Evolutionary conservation across 2,329 filamentous ascomycete genomes (phyloP).

Genomic region (Aciculosporium take): DNA sequence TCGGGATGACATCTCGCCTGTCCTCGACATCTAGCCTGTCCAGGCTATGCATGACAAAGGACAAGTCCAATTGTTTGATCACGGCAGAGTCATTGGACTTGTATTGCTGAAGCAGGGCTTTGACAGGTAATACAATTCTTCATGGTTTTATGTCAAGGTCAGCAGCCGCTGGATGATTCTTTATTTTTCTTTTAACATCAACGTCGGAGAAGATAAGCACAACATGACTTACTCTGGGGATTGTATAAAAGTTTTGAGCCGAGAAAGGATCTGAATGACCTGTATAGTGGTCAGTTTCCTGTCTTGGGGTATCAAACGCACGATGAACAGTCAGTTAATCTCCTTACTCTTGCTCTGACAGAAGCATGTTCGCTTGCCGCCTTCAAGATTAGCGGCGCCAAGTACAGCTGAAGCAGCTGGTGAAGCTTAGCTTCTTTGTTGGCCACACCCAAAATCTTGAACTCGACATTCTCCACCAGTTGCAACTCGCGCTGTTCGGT

Average conservation of each 20-base stretch:
- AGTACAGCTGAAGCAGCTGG: constrained; percentile 60
- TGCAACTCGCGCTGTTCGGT: constrained; percentile 60
- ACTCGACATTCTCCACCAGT: constrained; percentile 73
- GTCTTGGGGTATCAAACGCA: not conserved
- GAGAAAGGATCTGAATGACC: constrained; percentile 36
- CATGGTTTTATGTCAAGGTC: not conserved
- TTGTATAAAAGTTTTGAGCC: constrained; percentile 41
- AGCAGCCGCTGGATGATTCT: not conserved
- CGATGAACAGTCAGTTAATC: not conserved
- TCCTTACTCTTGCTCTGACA: constrained; percentile 60
- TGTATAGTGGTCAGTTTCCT: constrained; percentile 12
- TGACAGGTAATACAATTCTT: constrained; percentile 67
- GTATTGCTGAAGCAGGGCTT: constrained; percentile 77
- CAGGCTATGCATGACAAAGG: constrained; percentile 75
- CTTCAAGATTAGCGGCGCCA: constrained; percentile 74
- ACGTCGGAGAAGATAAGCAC: constrained; percentile 7
- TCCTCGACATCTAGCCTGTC: constrained; percentile 39
- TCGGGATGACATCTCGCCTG: constrained; percentile 57
- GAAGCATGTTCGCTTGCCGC: constrained; percentile 64
- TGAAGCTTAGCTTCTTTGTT: constrained; percentile 76
- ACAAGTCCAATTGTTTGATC: constrained; percentile 75
- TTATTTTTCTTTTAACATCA: not conserved
- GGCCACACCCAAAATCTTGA: constrained; percentile 63
- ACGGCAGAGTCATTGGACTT: constrained; percentile 59
- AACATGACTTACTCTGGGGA: constrained; percentile 29